These are phyloP conservation scores for Marchantia polymorpha DNA, from an alignment of 225 moss, liverwort and hornwort species.

Conservation along the genomic window DNA sequence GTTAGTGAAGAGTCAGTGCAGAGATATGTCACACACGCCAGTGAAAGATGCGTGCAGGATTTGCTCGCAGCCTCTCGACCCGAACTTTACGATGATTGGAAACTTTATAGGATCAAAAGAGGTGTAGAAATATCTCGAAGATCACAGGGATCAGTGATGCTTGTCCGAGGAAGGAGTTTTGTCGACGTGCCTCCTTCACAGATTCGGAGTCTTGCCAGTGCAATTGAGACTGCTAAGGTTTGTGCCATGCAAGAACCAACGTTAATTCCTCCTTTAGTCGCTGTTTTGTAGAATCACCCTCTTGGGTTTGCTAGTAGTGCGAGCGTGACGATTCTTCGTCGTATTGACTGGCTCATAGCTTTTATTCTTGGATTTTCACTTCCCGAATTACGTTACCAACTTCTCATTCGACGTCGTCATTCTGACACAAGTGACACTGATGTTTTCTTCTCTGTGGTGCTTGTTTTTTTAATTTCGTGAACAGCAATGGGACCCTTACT, in stretches of 20 bases:
- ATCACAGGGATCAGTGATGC: conserved; percentile 47
- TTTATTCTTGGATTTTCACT: neutral
- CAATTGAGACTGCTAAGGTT: conserved; percentile 54
- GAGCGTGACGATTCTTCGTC: neutral
- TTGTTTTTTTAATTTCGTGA: neutral
- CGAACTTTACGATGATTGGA: conserved; percentile 53
- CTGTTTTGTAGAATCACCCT: too few species aligned
- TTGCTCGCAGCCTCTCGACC: conserved; percentile 54
- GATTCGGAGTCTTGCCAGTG: conserved; percentile 43
- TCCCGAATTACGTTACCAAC: neutral
- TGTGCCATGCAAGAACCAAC: neutral
- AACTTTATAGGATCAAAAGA: conserved; percentile 52
- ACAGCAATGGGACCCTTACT: conserved; percentile 59
- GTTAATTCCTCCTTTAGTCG: neutral
- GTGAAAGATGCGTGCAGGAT: conserved; percentile 57
- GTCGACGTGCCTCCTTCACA: conserved; percentile 48
- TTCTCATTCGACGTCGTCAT: neutral
- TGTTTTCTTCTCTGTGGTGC: conserved; percentile 7
- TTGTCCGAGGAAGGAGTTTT: conserved; percentile 51
- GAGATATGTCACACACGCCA: conserved; percentile 57
- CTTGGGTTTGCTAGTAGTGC: neutral
- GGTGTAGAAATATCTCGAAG: conserved; percentile 58
- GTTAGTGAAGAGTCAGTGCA: conserved; percentile 56
- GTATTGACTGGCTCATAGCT: neutral
- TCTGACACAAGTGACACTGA: neutral